Evolutionary conservation across 169 alveolate species (phyloP).

Genomic region (Cryptosporidium sp.): DNA sequence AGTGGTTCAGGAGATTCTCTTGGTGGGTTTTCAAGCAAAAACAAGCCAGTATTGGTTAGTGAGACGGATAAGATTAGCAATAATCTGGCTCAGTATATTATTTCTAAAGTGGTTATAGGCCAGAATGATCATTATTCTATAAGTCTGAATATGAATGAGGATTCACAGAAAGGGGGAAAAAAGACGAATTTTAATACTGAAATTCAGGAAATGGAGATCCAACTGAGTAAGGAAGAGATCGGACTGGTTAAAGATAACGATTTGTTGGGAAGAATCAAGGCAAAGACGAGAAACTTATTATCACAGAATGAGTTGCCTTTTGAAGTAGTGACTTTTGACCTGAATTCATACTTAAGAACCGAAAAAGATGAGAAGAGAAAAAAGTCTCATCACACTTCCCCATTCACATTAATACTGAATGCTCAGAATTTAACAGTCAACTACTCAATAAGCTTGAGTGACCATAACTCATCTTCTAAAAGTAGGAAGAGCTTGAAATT

Average conservation of each 20-base stretch:
- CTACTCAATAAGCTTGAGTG: slow-evolving; percentile 5
- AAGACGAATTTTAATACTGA: not conserved
- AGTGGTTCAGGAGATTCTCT: not conserved
- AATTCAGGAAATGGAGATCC: not conserved
- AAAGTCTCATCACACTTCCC: slow-evolving; percentile 40
- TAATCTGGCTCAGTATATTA: slow-evolving; percentile 19
- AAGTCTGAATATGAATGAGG: slow-evolving; percentile 27
- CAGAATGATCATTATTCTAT: slow-evolving; percentile 57
- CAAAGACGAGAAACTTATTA: slow-evolving; percentile 11
- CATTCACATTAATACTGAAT: slow-evolving; percentile 16
- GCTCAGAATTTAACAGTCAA: slow-evolving; percentile 29
- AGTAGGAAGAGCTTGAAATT: slow-evolving; percentile 12
- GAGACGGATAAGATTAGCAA: slow-evolving; percentile 19
- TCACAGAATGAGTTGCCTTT: slow-evolving; percentile 8
- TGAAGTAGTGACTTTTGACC: slow-evolving; percentile 11
- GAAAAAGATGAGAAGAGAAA: not conserved
- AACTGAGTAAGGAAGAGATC: not conserved
- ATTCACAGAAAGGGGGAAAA: not conserved
- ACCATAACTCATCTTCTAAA: not conserved
- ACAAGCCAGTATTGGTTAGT: not conserved
- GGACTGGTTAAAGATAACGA: not conserved
- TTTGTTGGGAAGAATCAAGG: not conserved
- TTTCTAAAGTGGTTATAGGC: slow-evolving; percentile 31
- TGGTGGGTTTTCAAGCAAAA: not conserved
- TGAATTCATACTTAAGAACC: slow-evolving; percentile 20